Evolutionary conservation across 1,139 yeast species (phyloP).

Genomic region (Lodderomyces parapsilosis): DNA sequence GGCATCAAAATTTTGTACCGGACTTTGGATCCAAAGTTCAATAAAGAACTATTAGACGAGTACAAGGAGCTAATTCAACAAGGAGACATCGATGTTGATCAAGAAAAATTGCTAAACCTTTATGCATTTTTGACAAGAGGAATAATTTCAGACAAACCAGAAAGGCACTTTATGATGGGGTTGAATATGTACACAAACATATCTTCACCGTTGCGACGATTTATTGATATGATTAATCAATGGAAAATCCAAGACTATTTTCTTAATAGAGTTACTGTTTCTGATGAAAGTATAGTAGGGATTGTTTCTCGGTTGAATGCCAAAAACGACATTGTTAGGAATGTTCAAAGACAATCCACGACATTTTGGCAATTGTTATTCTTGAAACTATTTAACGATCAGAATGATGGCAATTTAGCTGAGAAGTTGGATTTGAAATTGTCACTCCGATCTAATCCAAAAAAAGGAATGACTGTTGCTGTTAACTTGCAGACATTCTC

Average conservation of each 20-base stretch:
- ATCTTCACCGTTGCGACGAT: constrained; percentile 88
- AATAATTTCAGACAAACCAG: constrained; percentile 24
- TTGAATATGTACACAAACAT: constrained; percentile 64
- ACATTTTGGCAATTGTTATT: constrained; percentile 43
- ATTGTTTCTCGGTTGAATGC: constrained; percentile 11
- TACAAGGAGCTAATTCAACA: constrained; percentile 25
- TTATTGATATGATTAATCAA: constrained; percentile 79
- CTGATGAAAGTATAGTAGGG: constrained; percentile 7
- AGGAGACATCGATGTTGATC: constrained; percentile 17
- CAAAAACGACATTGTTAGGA: constrained; percentile 20
- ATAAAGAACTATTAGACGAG: constrained; percentile 30
- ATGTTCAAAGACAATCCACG: constrained; percentile 24
- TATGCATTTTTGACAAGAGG: constrained; percentile 27
- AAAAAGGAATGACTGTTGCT: constrained; percentile 22
- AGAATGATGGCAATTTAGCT: constrained; percentile 19
- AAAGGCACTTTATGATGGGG: constrained; percentile 65
- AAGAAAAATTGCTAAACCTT: constrained; percentile 8
- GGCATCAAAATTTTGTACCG: constrained; percentile 59
- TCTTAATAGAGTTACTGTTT: constrained; percentile 9
- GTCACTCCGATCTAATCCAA: constrained; percentile 27
- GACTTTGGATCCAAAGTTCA: constrained; percentile 33
- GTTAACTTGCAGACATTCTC: constrained; percentile 30
- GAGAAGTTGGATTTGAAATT: constrained; percentile 19
- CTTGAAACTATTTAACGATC: constrained; percentile 26
- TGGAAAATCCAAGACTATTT: constrained; percentile 44